Evolutionary conservation across 129 eudicot species (phyloP).

Genomic region (Deinandra increscens): DNA sequence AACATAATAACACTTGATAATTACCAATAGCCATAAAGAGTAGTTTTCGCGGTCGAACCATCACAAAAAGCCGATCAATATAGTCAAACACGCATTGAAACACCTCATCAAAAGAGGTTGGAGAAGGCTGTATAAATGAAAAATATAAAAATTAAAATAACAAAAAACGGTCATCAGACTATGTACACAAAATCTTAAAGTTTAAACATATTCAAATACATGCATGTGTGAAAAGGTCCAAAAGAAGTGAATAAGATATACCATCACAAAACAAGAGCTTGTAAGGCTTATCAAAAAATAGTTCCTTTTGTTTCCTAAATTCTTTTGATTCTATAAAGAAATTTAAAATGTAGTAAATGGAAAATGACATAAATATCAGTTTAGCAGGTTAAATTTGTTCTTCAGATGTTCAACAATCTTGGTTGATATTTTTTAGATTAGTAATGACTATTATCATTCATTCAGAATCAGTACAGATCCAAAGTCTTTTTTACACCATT

Average conservation of each 20-base stretch:
- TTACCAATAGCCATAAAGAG: conserved; percentile 95
- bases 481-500: neutral
- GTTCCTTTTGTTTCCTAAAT: neutral
- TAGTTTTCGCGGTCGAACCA: conserved; percentile 95
- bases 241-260: conserved; percentile 3
- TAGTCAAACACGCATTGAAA: conserved; percentile 89
- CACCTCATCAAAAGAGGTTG: conserved; percentile 88
- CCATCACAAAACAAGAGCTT: conserved; percentile 9
- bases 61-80: conserved; percentile 87
- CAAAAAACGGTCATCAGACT: neutral
- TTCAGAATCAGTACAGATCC: neutral
- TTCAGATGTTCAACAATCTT: no score
- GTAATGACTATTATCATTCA: no score
- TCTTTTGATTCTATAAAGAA: neutral
- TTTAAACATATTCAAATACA: neutral
- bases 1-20: conserved; percentile 25
- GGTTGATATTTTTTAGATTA: no score
- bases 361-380: neutral
- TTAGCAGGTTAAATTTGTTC: no score
- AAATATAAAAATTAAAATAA: neutral
- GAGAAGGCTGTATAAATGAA: conserved; percentile 76
- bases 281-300: neutral
- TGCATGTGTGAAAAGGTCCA: neutral
- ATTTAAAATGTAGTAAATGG: neutral
- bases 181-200: neutral